A percentile compares a stretch with the other conserved stretches of the same genome.
These are phyloP conservation scores for Globisporangium yorkense DNA, from an alignment of 352 stramenopile species.

Conservation along the genomic window DNA sequence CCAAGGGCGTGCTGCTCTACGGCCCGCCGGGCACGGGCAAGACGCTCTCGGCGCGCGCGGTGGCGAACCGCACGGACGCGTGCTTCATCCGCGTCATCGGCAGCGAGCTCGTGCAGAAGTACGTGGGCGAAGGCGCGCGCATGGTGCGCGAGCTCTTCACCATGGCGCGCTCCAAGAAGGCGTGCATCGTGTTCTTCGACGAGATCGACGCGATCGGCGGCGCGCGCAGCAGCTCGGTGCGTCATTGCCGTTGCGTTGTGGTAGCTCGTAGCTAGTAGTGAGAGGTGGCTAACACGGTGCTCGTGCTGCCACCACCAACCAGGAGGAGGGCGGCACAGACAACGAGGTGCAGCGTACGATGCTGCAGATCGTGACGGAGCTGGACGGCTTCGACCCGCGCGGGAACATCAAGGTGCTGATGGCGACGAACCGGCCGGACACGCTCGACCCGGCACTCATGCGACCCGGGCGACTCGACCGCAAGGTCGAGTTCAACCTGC, in stretches of 20 bases:
- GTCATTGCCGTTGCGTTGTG: conserved; percentile 1
- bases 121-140: conserved; percentile 97
- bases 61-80: conserved; percentile 98
- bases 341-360: conserved; percentile 99
- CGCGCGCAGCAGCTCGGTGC: conserved; percentile 64
- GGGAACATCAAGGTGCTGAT: conserved; percentile 99
- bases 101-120: conserved; percentile 99
- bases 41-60: conserved; percentile 94
- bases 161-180: conserved; percentile 98
- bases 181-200: conserved; percentile 99
- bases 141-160: conserved; percentile 99
- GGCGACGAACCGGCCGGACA: conserved; percentile 97
- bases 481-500: conserved; percentile 99
- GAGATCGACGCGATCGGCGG: conserved; percentile 98
- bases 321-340: conserved; percentile 94
- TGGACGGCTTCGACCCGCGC: conserved; percentile 98
- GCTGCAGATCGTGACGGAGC: conserved; percentile 99
- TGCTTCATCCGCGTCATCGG: conserved; percentile 99
- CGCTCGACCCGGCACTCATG: conserved; percentile 94
- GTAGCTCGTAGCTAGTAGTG: neutral
- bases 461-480: conserved; percentile 96
- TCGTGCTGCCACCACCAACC: neutral
- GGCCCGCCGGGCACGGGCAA: conserved; percentile 97
- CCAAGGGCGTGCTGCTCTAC: conserved; percentile 98
- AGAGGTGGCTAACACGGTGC: neutral